Base-by-base conservation (phyloP, 345 rosid genomes). In the Moricandia arvensis region DNA sequence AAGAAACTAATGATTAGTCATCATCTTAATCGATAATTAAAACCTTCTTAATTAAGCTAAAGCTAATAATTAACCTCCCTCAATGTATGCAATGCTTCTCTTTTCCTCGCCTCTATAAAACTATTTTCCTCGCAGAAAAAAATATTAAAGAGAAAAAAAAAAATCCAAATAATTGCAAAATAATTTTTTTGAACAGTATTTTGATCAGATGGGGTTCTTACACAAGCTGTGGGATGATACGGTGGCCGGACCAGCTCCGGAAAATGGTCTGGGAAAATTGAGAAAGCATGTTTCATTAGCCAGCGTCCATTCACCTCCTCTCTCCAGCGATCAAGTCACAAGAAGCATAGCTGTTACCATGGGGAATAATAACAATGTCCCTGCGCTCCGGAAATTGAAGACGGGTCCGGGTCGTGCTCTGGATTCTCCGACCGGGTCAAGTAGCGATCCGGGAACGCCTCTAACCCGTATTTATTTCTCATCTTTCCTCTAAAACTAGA, bases 171-270 rank as follows among this genome's bases (percentile, higher is more conserved):
- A 65, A 21, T 30, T 5, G 26, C 6, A 21, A 60, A 60, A 75
- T 67, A 67, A 7, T 63, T 62, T 55, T 63, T 76, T 71, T 71
- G 15, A 59, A 60, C 21, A 78, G 24, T 15, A 17, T 33, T 34
- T 47, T 72, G 71, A 73, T 33, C 78, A 66, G 78, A 93, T 94
- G 98, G 98, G 95, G 68, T 84, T 94, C 73, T 89, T 94, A 62
- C 88, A 90, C 79, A 86, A 91, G 86, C 83, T 94, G 60, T 94
- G 98, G 98, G 97, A 94, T 83, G 97, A 94, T 83, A 94, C 98
- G 73, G 87, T 94, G 57, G 98, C 98, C 73, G 97, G 98, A 10
- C 98, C 98, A 3, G 33, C 86, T 51, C 98, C 97, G 17, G 97
- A 89, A 8, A 63, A 82, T 13, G 98, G 96, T 68, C 87, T 91